phyloP scores from a whole-genome alignment of 2,329 filamentous ascomycete species.

The Colletotrichum sp. region DNA sequence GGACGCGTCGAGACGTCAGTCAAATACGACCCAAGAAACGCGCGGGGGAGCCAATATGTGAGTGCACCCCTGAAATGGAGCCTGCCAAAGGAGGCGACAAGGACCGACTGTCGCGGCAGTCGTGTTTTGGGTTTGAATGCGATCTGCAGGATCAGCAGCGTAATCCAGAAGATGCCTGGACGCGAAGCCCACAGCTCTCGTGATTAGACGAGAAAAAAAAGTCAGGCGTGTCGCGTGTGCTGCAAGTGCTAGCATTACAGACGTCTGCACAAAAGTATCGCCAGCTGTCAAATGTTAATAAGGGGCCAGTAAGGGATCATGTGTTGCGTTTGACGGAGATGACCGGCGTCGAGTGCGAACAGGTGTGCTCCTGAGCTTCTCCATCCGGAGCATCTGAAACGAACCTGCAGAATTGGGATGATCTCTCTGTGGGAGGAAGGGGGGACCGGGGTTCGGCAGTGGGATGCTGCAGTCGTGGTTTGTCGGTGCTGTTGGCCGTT shows the following conservation, averaged over 20 bases:
- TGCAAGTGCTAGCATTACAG: not conserved
- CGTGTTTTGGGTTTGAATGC: conserved; percentile 16
- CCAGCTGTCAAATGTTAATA: conserved; percentile 6
- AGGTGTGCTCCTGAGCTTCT: not conserved
- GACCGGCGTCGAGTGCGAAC: conserved; percentile 9
- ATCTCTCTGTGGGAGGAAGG: not conserved
- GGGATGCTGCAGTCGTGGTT: not conserved
- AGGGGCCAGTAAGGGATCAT: not conserved
- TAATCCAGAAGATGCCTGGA: not conserved
- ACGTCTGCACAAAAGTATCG: not conserved
- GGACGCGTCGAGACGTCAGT: not conserved
- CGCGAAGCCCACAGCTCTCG: not conserved
- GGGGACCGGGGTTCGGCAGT: not conserved
- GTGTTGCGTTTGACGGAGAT: conserved; percentile 17
- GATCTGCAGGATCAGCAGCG: conserved; percentile 19
- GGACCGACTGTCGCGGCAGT: conserved; percentile 3
- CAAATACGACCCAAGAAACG: not conserved
- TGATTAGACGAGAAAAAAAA: not conserved
- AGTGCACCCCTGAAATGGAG: not conserved
- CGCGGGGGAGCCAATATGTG: not conserved
- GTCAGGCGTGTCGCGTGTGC: not conserved
- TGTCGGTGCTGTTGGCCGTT: not conserved
- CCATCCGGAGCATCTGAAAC: conserved; percentile 18
- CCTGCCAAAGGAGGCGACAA: conserved; percentile 2
- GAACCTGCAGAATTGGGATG: conserved; percentile 10